Evolutionary conservation across 2,329 filamentous ascomycete species (phyloP).

Genomic region (Mycosphaerella sp.): DNA sequence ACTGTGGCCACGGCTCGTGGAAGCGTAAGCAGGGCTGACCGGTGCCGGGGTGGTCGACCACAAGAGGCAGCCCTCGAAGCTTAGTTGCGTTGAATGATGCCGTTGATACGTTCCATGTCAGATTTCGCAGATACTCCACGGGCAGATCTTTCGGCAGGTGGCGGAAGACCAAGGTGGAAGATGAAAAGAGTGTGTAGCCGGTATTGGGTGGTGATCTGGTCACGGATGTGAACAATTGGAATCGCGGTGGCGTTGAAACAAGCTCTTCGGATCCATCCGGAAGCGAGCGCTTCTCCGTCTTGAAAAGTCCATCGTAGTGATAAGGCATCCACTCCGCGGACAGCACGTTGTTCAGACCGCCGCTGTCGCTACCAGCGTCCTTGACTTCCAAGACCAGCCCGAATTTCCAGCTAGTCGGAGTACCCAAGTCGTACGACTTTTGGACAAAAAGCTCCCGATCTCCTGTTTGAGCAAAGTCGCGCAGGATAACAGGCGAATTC

Average conservation of each 20-base stretch:
- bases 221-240: constrained; percentile 14
- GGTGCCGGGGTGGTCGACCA: constrained; percentile 3
- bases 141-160: constrained; percentile 4
- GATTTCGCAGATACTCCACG: not conserved
- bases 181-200: constrained; percentile 14
- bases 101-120: constrained; percentile 9
- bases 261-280: constrained; percentile 10
- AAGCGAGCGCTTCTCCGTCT: constrained; percentile 6
- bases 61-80: constrained; percentile 2
- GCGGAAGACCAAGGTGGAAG: constrained; percentile 3
- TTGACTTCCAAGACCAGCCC: constrained; percentile 15
- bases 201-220: constrained; percentile 9
- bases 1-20: constrained; percentile 12
- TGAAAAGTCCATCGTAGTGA: constrained; percentile 17
- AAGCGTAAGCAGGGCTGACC: constrained; percentile 6
- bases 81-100: constrained; percentile 5
- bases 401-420: constrained; percentile 13
- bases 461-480: constrained; percentile 9
- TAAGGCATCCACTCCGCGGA: constrained; percentile 15
- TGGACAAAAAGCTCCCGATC: constrained; percentile 14
- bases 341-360: constrained; percentile 15
- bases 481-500: constrained; percentile 15
- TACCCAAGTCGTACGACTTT: constrained; percentile 6
- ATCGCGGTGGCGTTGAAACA: constrained; percentile 12
- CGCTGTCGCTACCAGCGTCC: constrained; percentile 10